Conservation (phyloP, 257 asterid genomes). For the Jaltomata sinuosa region DNA sequence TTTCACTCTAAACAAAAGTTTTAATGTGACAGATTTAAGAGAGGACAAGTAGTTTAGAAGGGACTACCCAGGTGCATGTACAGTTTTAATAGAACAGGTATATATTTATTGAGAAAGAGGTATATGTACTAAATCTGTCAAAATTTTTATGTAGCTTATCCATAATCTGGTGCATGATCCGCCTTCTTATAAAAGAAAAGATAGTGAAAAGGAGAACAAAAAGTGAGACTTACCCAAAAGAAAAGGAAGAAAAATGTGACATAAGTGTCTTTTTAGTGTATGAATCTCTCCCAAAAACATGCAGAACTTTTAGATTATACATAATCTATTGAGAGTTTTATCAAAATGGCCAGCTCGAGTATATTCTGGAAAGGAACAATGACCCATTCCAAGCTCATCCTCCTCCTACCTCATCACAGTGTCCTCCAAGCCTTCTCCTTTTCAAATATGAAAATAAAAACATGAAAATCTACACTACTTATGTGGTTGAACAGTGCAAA, state of each 20-base stretch:
- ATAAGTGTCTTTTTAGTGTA: neutral
- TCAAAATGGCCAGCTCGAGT: neutral
- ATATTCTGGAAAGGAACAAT: neutral
- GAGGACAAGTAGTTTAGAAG: conserved; percentile 73
- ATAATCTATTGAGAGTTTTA: neutral
- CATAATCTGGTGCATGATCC: neutral
- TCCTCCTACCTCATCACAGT: too few species aligned
- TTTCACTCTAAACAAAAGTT: neutral
- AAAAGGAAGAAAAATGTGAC: neutral
- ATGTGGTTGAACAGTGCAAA: neutral
- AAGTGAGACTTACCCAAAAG: neutral
- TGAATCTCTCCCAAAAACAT: neutral
- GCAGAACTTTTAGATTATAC: neutral
- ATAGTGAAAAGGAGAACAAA: neutral
- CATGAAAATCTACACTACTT: neutral
- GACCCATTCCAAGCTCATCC: neutral
- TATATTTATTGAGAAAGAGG: conserved; percentile 19
- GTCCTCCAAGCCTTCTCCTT: too few species aligned
- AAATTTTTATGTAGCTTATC: too few species aligned
- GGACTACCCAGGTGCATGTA: conserved; percentile 84
- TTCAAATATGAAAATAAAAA: too few species aligned
- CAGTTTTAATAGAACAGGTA: conserved; percentile 77
- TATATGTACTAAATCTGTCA: too few species aligned
- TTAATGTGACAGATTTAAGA: conserved; percentile 45
- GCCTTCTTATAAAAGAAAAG: neutral